A percentile compares a stretch with the other conserved stretches of the same genome.
These are phyloP conservation scores for Nematodospora valgi DNA, from an alignment of 805 yeast species.

Conservation along the genomic window DNA sequence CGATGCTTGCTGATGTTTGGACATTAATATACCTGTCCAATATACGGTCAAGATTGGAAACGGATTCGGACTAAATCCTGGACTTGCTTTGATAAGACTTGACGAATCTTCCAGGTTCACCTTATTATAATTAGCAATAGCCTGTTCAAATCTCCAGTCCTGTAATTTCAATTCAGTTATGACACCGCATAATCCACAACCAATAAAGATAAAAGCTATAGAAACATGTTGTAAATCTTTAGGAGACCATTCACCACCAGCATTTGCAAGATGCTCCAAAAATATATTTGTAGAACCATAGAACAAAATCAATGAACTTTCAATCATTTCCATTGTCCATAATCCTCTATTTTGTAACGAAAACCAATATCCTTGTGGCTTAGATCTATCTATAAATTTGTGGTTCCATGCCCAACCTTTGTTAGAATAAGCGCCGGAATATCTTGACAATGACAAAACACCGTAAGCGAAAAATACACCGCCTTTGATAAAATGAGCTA, in stretches of 20 bases:
- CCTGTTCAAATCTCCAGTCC: constrained; percentile 51
- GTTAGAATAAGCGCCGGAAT: constrained; percentile 73
- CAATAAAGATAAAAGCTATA: constrained; percentile 55
- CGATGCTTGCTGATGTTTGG: constrained; percentile 87
- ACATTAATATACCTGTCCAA: constrained; percentile 97
- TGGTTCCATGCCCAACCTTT: constrained; percentile 92
- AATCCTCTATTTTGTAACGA: constrained; percentile 41
- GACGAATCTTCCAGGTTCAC: background rate
- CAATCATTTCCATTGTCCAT: constrained; percentile 82
- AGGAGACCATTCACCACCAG: constrained; percentile 83
- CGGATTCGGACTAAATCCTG: constrained; percentile 88
- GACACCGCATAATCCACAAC: constrained; percentile 90
- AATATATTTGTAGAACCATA: constrained; percentile 90
- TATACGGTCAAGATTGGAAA: constrained; percentile 90
- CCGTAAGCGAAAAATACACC: constrained; percentile 82
- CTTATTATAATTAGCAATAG: constrained; percentile 15
- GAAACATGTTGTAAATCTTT: constrained; percentile 37
- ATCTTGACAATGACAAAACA: constrained; percentile 75
- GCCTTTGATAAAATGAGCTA: constrained; percentile 96
- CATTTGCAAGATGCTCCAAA: constrained; percentile 69
- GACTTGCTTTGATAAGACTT: constrained; percentile 39
- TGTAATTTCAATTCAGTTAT: constrained; percentile 67
- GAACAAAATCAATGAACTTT: constrained; percentile 73
- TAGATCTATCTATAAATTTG: constrained; percentile 14
- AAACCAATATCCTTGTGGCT: constrained; percentile 24